Base-by-base conservation (phyloP, 139 green algal genomes). In the Volvox africanus region DNA sequence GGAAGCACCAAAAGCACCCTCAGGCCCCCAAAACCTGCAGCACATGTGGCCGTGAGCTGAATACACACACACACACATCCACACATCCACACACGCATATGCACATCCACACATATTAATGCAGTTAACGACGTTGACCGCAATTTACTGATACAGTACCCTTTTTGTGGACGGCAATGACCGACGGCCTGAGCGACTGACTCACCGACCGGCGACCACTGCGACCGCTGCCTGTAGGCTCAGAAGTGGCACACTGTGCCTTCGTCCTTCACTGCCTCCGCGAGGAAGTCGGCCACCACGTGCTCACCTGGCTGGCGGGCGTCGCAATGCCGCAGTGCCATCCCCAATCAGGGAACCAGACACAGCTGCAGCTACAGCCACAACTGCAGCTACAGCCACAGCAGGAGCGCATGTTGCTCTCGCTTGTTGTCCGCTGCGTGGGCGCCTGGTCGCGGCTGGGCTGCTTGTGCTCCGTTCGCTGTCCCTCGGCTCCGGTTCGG, bases 391-490 rank as follows among this genome's bases (percentile, higher is more conserved):
- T 44, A 3, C 61, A 61, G 61, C 32, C 35, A 61, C n/a, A 61
- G 19, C 32, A 3, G 32, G 0, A 24, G 35, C 11, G 11, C 9
- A 35, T n/a, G 35, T 11, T 82, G 69, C 69, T 61, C 35, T 55
- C 86, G 6, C 33, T 18, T 19, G n/a, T 93, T 61, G 36, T 90
- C 14, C 32, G 44, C 28, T 93, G 91, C 37, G 55, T 82, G 0
- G 81, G 37, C 62, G 91, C 87, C 69, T 93, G 91, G 91, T 82
- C 88, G 32, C 73, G 77, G 33, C 62, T 93, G 36, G 91, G 91
- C 80, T 86, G 80, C 87, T 26, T 93, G 87, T 80, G 92, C 61
- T 61, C 30, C 12, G 69, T 50, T 17, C 19, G 44, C 71, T 83
- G 73, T 55, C 71, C 86, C 16, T 13, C 44, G 6, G 30, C 0